Percentiles rank a stretch among this genome's conserved stretches.
phyloP scores from a whole-genome alignment of 2,329 filamentous ascomycete genomes.

The Cercospora sojina region DNA sequence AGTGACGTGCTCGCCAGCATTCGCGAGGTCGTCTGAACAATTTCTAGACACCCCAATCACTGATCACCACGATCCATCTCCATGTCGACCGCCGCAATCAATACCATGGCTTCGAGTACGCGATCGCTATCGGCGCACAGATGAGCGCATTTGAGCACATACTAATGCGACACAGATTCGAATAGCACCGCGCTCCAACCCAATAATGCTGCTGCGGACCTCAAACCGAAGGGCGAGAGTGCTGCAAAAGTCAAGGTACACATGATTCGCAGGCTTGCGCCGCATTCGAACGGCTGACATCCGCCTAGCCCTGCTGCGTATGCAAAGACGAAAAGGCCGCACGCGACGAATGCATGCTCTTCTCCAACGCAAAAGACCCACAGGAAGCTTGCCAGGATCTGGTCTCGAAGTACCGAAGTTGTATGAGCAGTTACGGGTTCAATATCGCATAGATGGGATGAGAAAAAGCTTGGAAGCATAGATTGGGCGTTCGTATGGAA shows the following conservation, averaged over 20 bases:
- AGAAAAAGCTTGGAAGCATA: slow-evolving; percentile 3
- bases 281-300: background rate
- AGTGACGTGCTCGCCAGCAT: slow-evolving; percentile 10
- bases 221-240: slow-evolving; percentile 43
- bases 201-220: slow-evolving; percentile 48
- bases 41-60: background rate
- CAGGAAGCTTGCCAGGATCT: slow-evolving; percentile 77
- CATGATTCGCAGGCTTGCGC: background rate
- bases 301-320: slow-evolving; percentile 82
- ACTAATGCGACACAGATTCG: slow-evolving; percentile 1
- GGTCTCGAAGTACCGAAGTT: slow-evolving; percentile 81
- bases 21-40: background rate
- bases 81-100: slow-evolving; percentile 9
- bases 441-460: slow-evolving; percentile 47
- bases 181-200: slow-evolving; percentile 28
- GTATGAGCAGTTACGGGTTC: slow-evolving; percentile 93
- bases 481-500: slow-evolving; percentile 5
- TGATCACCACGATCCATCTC: slow-evolving; percentile 23
- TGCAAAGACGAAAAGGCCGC: slow-evolving; percentile 92
- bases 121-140: background rate
- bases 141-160: slow-evolving; percentile 10
- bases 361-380: slow-evolving; percentile 80
- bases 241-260: slow-evolving; percentile 48
- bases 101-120: slow-evolving; percentile 16
- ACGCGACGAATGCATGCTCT: slow-evolving; percentile 98